These are phyloP conservation scores for Saturnispora halmiae DNA, from an alignment of 805 yeast species.

Conservation along the genomic window DNA sequence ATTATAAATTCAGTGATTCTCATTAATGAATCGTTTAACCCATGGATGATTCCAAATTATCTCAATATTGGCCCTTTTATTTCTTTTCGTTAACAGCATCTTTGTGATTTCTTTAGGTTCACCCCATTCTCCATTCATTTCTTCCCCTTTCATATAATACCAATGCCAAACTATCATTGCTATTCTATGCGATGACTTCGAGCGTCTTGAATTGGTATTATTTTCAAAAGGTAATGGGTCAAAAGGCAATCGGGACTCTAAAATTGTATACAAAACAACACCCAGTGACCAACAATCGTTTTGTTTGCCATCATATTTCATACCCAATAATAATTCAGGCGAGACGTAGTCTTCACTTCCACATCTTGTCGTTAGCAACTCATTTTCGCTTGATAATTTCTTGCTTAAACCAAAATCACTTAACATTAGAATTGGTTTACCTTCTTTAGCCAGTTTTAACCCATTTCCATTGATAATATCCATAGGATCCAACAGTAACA, in stretches of 20 bases:
- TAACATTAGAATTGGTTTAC: constrained; percentile 39
- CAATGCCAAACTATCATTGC: constrained; percentile 92
- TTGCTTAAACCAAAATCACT: constrained; percentile 90
- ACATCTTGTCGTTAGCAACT: constrained; percentile 75
- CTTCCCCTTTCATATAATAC: constrained; percentile 39
- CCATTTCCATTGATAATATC: constrained; percentile 21
- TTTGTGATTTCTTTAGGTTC: constrained; percentile 45
- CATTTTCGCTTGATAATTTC: constrained; percentile 47
- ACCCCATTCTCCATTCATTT: constrained; percentile 14
- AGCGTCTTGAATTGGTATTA: constrained; percentile 35
- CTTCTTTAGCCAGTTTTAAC: not conserved
- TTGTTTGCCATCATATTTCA: constrained; percentile 82
- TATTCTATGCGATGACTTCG: constrained; percentile 75
- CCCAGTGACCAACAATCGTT: constrained; percentile 96
- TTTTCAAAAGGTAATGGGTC: constrained; percentile 64
- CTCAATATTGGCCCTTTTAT: constrained; percentile 12
- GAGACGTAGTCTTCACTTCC: constrained; percentile 96
- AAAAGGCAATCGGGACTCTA: constrained; percentile 87
- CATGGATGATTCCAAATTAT: constrained; percentile 24
- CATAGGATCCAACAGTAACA: constrained; percentile 33
- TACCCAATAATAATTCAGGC: constrained; percentile 86
- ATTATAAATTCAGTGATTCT: not conserved
- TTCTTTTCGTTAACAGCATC: constrained; percentile 39
- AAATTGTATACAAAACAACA: constrained; percentile 72
- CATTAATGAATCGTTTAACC: constrained; percentile 17